Evolutionary conservation across 2,329 filamentous ascomycete genomes (phyloP), one percentile per base, ranked within the genome.

Genomic region (Ustilaginoidea virens): DNA sequence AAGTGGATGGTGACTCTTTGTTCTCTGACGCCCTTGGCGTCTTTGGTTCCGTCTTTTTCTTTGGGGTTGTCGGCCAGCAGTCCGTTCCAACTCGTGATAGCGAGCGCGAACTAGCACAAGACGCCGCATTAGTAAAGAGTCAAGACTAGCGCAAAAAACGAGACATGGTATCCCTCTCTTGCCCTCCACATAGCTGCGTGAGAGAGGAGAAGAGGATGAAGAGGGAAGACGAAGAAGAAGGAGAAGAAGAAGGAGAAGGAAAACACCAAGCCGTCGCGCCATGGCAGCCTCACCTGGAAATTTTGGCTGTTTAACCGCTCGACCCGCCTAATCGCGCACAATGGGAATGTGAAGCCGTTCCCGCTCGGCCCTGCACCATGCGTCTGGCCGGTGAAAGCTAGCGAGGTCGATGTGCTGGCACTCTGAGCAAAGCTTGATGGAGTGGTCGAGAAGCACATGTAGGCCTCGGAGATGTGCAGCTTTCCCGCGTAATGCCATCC

Each of bases 361-460:
- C 86, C 87, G 31, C 82, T 81, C 4, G 90, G 87, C 0, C 90
- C 90, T 14, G 81, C 82, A 34, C 90, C 85, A 48, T 93, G 80
- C 17, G 87, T 94, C 51, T 92, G 82, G 11, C 86, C 90, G 4
- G 83, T 92, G 56, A 92, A 96, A 33, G 74, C 72, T 26, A 78
- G 82, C 13, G 85, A 86, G 1, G 79, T 76, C 37, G 73, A 76
- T 13, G 79, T 73, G 51, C 75, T 92, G 11, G 87, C 79, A 1
- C 78, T 76, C 37, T 74, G 75, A 23, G 81, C 54, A 54, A 94
- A 94, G 58, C 83, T 92, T 7, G 83, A 80, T 11, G 82, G 76
- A 29, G 90, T 82, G 6, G 90, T 94, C 1, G 86, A 94, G 61
- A 98, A 98, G 64, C 86, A 96, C 43, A 98, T 74, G 56, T 80